phyloP scores from a whole-genome alignment of 2,329 filamentous ascomycete genomes.

The Phyllosticta citribraziliensis region DNA sequence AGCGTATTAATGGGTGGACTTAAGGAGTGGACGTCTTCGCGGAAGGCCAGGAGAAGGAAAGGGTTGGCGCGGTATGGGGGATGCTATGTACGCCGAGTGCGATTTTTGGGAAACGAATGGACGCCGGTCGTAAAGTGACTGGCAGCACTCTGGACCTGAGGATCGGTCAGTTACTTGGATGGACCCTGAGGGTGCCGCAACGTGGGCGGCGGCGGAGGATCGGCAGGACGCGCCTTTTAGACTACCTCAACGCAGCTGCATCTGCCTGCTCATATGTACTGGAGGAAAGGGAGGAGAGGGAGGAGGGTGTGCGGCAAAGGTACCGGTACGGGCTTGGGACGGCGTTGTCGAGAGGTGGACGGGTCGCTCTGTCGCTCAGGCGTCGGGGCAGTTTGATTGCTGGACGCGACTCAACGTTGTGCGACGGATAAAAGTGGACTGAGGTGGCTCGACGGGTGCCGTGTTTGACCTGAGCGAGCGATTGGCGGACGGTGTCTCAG shows the following conservation, averaged over 20 bases:
- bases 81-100: slow-evolving; percentile 12
- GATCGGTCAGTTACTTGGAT: slow-evolving; percentile 2
- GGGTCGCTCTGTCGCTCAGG: slow-evolving; percentile 1
- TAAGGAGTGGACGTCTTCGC: slow-evolving; percentile 20
- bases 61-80: slow-evolving; percentile 26
- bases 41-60: slow-evolving; percentile 16
- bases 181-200: slow-evolving; percentile 8
- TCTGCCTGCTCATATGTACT: slow-evolving; percentile 16
- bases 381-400: slow-evolving; percentile 10
- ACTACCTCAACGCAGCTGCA: slow-evolving; percentile 23
- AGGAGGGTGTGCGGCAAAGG: not conserved
- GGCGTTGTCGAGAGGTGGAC: not conserved
- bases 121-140: slow-evolving; percentile 26
- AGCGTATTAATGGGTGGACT: not conserved
- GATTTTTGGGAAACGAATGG: slow-evolving; percentile 28
- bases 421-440: slow-evolving; percentile 12
- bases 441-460: slow-evolving; percentile 10
- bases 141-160: slow-evolving; percentile 16
- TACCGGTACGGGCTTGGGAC: not conserved
- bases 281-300: slow-evolving; percentile 1
- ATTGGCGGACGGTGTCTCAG: slow-evolving; percentile 6
- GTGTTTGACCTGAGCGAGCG: slow-evolving; percentile 5
- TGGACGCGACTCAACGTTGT: slow-evolving; percentile 9
- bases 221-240: slow-evolving; percentile 19
- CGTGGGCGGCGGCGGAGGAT: slow-evolving; percentile 10